A percentile compares a stretch with the other conserved stretches of the same genome.
phyloP scores from a whole-genome alignment of 345 rosid species.

The Pistacia atlantica region DNA sequence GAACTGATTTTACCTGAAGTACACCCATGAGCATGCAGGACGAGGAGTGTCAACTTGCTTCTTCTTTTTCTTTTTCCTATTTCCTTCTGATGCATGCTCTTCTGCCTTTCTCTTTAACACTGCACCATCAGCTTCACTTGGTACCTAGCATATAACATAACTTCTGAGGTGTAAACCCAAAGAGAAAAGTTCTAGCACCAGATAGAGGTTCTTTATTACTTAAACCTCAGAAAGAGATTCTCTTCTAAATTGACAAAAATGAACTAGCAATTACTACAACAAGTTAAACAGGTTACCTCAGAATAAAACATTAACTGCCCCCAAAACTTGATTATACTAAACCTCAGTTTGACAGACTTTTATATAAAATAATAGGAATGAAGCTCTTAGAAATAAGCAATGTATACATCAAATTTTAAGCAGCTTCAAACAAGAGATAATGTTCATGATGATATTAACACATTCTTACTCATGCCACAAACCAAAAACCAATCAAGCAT shows the following conservation, averaged over 20 bases:
- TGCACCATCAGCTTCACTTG: constrained; percentile 34
- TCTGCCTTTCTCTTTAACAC: constrained; percentile 26
- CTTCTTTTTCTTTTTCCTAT: constrained; percentile 42
- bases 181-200: constrained; percentile 1
- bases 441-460: background rate
- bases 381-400: background rate
- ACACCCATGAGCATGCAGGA: constrained; percentile 57
- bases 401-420: background rate
- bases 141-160: constrained; percentile 29
- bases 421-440: background rate
- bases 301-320: background rate
- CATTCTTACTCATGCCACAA: background rate
- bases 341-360: background rate
- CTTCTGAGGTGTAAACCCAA: background rate
- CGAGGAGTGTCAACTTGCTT: constrained; percentile 39
- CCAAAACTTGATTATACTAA: background rate
- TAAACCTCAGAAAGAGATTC: background rate
- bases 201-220: background rate
- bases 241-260: background rate
- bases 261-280: background rate
- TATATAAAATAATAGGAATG: background rate
- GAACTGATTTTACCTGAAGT: constrained; percentile 37
- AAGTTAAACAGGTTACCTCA: background rate
- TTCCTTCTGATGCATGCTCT: constrained; percentile 29
- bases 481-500: background rate